phyloP scores from a whole-genome alignment of 2,329 filamentous ascomycete species.

The Rhinocladiella similis region DNA sequence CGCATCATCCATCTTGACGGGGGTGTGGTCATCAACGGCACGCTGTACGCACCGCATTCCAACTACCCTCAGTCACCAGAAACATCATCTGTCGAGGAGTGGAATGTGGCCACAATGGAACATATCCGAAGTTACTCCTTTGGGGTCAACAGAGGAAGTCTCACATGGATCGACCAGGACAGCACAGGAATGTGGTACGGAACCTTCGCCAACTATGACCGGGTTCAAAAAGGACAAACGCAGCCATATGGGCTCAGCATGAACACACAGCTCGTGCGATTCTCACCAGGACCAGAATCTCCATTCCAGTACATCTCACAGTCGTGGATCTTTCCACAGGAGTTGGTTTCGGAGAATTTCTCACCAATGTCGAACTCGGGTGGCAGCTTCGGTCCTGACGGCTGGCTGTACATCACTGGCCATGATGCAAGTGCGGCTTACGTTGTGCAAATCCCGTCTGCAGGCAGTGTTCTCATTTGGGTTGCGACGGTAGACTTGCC shows the following conservation, averaged over 20 bases:
- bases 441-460: conserved; percentile 4
- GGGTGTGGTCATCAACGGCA: conserved; percentile 10
- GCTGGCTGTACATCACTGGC: conserved; percentile 10
- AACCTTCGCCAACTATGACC: conserved; percentile 12
- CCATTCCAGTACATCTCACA: conserved; percentile 7
- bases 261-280: conserved; percentile 10
- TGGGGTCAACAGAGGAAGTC: conserved; percentile 6
- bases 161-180: conserved; percentile 13
- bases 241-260: conserved; percentile 10
- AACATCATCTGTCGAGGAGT: conserved; percentile 11
- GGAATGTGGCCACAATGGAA: conserved; percentile 9
- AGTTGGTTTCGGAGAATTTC: conserved; percentile 1
- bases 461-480: conserved; percentile 5
- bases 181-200: conserved; percentile 12
- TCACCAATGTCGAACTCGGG: conserved; percentile 10
- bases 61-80: conserved; percentile 6
- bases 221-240: conserved; percentile 6
- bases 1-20: conserved; percentile 13
- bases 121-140: conserved; percentile 6
- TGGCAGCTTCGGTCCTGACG: conserved; percentile 11
- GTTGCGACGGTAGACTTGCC: conserved; percentile 7
- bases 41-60: conserved; percentile 5
- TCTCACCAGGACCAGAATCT: conserved; percentile 1
- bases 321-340: conserved; percentile 9
- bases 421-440: conserved; percentile 4